Base-by-base conservation (phyloP, 352 stramenopile species). In the Globisporangium middletonii region DNA sequence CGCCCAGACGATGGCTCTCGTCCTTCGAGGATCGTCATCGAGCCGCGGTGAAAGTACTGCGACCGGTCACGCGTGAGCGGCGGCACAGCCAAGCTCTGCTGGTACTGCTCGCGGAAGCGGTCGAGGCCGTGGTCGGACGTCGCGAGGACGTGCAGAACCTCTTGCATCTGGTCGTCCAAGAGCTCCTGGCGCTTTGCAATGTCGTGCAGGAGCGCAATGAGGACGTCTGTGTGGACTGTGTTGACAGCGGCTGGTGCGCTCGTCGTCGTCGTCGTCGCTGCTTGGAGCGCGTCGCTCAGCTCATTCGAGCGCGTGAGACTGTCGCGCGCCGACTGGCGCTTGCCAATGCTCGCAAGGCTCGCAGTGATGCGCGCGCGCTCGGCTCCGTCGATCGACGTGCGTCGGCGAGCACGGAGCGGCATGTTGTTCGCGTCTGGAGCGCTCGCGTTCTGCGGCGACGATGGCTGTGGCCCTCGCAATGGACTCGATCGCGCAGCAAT, bases 61-160 rank as follows among this genome's bases (percentile, higher is more conserved):
- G 59, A 72, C 23, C 56, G 59, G 0, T 71, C 50, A 1, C 68
- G 72, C n/a, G 38, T 53, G 6, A 75, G 50, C 23, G 70, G 65
- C 19, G 67, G 56, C 4, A 62, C 5, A 3, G 59, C 57, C 16
- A 28, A 11, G 45, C 65, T 42, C 16, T 64, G 63, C 51, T 60
- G 72, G 48, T 69, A 52, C 55, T 75, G 72, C 38, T 76, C 67
- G 26, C 69, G 60, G 47, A 81, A 78, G 1, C 69, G 69, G 44
- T 59, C 54, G n/a, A 59, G 26, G 7, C 47, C 46, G 16, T 53
- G 53, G 7, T 12, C 23, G 23, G 23, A 23, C 23, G 23, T 23
- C 23, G 13, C 28, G 23, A 47, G 48, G 0, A 62, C 28, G 0
- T 58, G 41, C 2, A 74, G 19, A 0, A 79, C 54, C n/a, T 75